Evolutionary conservation across 257 asterid species (phyloP).

Genomic region (Capsicum rhomboideum): DNA sequence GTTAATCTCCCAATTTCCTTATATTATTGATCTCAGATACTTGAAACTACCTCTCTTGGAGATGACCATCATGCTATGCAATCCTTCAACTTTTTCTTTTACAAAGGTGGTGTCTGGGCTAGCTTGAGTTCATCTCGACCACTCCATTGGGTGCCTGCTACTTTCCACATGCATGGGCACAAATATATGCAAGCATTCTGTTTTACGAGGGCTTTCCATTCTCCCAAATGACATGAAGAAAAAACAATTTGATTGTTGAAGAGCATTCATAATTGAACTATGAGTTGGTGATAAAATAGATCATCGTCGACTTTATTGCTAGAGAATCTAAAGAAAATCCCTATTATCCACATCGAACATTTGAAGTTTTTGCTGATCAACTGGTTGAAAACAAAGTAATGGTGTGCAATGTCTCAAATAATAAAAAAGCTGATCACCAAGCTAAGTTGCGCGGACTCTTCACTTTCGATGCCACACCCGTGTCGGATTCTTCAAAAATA

Average conservation of each 20-base stretch:
- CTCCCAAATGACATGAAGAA: background rate
- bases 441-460: too few relatives aligned
- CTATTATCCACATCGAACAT: background rate
- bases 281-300: background rate
- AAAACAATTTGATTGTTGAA: background rate
- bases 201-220: background rate
- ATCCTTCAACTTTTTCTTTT: background rate
- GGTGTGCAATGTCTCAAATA: too few relatives aligned
- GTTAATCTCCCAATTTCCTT: too few relatives aligned
- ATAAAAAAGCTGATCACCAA: too few relatives aligned
- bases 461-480: too few relatives aligned
- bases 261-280: background rate
- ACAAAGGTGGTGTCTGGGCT: background rate
- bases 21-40: too few relatives aligned
- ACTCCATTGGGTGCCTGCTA: background rate
- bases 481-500: too few relatives aligned
- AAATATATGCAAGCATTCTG: background rate
- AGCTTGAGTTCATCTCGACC: background rate
- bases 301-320: background rate
- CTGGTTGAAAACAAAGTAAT: background rate
- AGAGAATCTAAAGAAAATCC: background rate
- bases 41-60: too few relatives aligned
- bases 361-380: background rate
- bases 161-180: background rate
- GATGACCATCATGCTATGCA: background rate